These are phyloP conservation scores for Fusarium equiseti DNA, from an alignment of 2,329 filamentous ascomycete species.

Conservation along the genomic window DNA sequence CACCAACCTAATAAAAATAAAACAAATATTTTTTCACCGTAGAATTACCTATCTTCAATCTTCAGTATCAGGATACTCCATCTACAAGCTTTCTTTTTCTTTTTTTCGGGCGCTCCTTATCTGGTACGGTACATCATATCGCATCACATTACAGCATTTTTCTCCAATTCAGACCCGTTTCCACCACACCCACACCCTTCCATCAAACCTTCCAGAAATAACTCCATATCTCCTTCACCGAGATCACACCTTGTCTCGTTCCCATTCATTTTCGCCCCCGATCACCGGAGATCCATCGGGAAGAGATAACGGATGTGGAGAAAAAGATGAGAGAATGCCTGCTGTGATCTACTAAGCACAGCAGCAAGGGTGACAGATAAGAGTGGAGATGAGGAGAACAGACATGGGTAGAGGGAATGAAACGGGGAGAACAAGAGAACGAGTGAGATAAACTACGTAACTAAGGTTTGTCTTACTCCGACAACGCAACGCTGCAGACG, in stretches of 20 bases:
- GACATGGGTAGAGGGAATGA: neutral
- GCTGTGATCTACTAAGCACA: conserved; percentile 4
- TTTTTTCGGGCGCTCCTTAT: neutral
- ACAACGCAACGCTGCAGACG: conserved; percentile 16
- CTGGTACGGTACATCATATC: neutral
- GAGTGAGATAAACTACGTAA: conserved; percentile 1
- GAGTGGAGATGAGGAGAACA: conserved; percentile 30
- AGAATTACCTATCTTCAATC: conserved; percentile 20
- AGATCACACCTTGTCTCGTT: conserved; percentile 20
- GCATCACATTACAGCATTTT: neutral
- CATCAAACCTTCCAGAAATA: conserved; percentile 34
- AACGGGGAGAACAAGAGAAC: neutral
- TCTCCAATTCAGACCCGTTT: neutral
- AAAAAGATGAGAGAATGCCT: neutral
- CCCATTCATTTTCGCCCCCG: conserved; percentile 9
- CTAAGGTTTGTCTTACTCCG: conserved; percentile 13
- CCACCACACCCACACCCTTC: conserved; percentile 17
- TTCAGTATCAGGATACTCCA: neutral
- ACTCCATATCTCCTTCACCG: conserved; percentile 18
- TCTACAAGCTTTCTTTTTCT: neutral
- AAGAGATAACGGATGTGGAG: conserved; percentile 29
- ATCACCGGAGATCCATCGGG: conserved; percentile 29
- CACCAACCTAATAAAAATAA: neutral
- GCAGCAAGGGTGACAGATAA: conserved; percentile 23
- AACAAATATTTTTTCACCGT: conserved; percentile 14